Evolutionary conservation across 768 basidiomycete species (phyloP).

Genomic region (Pleurotus tuber-regium): DNA sequence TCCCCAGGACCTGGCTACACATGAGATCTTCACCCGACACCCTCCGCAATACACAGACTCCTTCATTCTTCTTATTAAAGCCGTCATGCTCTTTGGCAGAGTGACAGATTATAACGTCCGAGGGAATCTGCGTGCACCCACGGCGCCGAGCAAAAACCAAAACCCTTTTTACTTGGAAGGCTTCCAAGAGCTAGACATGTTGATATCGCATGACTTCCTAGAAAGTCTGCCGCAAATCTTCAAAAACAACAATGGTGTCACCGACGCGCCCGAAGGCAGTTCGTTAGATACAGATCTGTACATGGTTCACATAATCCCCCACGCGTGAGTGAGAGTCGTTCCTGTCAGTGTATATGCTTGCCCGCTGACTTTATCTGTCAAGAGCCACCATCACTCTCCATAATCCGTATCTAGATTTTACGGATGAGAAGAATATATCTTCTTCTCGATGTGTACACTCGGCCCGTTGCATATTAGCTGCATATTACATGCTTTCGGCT

Average conservation of each 20-base stretch:
- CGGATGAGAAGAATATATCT: conserved; percentile 60
- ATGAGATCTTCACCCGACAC: conserved; percentile 68
- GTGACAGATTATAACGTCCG: conserved; percentile 87
- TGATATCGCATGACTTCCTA: conserved; percentile 67
- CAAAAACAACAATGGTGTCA: conserved; percentile 62
- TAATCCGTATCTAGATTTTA: conserved; percentile 79
- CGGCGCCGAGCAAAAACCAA: conserved; percentile 66
- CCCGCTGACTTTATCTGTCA: conserved; percentile 9
- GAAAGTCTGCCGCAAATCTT: conserved; percentile 66
- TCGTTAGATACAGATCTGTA: conserved; percentile 80
- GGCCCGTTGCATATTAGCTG: conserved; percentile 68
- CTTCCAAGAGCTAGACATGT: conserved; percentile 67
- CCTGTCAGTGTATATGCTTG: neutral
- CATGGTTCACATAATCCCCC: conserved; percentile 83
- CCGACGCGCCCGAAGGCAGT: conserved; percentile 54
- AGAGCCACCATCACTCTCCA: conserved; percentile 89
- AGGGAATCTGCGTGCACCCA: conserved; percentile 63
- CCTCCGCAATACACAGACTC: conserved; percentile 79
- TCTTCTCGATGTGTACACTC: conserved; percentile 74
- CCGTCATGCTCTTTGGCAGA: conserved; percentile 79
- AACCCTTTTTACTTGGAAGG: conserved; percentile 68
- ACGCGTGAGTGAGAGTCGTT: conserved; percentile 60
- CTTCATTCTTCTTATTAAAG: conserved; percentile 78
- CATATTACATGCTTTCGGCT: conserved; percentile 76
- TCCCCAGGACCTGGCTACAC: conserved; percentile 66